Conservation (phyloP, 352 stramenopile genomes). For the Globisporangium parvum region DNA sequence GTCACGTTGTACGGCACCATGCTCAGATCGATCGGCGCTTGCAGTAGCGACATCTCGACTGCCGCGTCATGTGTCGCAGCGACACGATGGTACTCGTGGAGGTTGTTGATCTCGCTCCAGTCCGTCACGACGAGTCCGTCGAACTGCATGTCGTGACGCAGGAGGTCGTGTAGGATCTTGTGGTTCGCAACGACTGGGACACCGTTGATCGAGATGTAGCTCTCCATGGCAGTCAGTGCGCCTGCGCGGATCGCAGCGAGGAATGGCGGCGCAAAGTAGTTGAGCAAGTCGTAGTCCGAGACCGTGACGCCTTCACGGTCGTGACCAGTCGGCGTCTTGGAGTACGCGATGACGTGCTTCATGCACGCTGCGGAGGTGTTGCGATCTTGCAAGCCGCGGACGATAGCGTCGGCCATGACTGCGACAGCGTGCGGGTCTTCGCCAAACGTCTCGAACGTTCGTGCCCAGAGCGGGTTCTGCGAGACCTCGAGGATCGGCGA, state of each 20-base stretch:
- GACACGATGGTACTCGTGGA: conserved; percentile 57
- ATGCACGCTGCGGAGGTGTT: conserved; percentile 72
- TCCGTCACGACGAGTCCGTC: conserved; percentile 89
- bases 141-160: conserved; percentile 85
- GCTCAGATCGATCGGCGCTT: conserved; percentile 88
- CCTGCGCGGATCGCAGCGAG: conserved; percentile 75
- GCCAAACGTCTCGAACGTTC: conserved; percentile 93
- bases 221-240: conserved; percentile 90
- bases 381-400: conserved; percentile 78
- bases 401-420: conserved; percentile 68
- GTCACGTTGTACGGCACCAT: conserved; percentile 69
- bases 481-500: conserved; percentile 83
- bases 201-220: conserved; percentile 90
- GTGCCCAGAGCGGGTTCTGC: conserved; percentile 82
- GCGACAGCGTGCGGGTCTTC: conserved; percentile 86
- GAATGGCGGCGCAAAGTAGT: conserved; percentile 84
- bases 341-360: conserved; percentile 90
- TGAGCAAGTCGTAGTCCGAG: conserved; percentile 74
- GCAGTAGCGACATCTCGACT: conserved; percentile 54
- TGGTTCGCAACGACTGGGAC: conserved; percentile 87
- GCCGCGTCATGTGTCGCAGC: conserved; percentile 48
- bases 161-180: conserved; percentile 70
- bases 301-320: conserved; percentile 75
- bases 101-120: conserved; percentile 90
- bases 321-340: conserved; percentile 72